Base-by-base conservation (phyloP, 148 eudicot genomes). In the Camellia japonica region DNA sequence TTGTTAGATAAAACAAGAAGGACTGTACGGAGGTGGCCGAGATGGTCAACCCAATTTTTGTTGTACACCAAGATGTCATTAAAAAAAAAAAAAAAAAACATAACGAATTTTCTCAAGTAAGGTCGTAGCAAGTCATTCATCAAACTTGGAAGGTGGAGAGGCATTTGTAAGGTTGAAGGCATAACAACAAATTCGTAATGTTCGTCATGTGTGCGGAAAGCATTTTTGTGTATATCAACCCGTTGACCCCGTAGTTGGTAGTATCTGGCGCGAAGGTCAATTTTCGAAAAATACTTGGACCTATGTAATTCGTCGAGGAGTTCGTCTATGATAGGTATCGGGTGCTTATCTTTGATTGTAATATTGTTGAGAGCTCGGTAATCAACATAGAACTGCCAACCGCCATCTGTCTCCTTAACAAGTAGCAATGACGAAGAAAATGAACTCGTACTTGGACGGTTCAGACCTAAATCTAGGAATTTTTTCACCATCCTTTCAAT, bases 81-180 rank as follows among this genome's bases (percentile, higher is more conserved):
- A 23, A 23, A 23, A 61, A 61, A 23, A 23, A 23, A 23, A 61
- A 61, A 61, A 18, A 19, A 47, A 8, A 77, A 59, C 10, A 65
- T 1, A 4, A 77, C 18, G 52, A 66, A 66, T 61, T 52, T 78
- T 1, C 73, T 14, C 3, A 78, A 14, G 2, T 19, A 18, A 4
- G 80, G 80, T 1, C 73, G 61, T 3, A 78, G 54, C 0, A 78
- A 13, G 6, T 78, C 61, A 54, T 78, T 78, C 73, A 66, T 78
- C 0, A 67, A 10, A 55, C 13, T 13, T 55, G 15, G 11, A 55
- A 55, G 2, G 11, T 6, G 0, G 51, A 4, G 51, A 47, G 7
- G 51, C 51, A 47, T 47, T 47, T 4, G 7, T 47, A 7, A 47
- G 13, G 8, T 12, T 1, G 59, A 5, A 0, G 59, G 59, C 59